Base-by-base conservation (phyloP, 192 early-diverging fungal species). In the Phlyctochytrium bullatum region DNA sequence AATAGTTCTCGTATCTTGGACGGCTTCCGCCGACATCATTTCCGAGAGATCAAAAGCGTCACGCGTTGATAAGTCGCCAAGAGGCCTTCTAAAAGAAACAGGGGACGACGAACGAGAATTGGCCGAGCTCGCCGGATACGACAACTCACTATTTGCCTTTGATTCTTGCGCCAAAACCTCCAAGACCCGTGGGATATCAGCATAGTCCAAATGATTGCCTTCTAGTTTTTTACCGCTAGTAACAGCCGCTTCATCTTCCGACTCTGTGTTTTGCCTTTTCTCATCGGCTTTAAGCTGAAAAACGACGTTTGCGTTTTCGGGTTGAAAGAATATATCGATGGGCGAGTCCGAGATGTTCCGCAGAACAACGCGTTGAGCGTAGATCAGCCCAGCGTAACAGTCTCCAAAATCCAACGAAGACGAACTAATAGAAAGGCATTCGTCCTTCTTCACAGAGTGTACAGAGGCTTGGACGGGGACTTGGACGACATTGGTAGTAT, bases 381-480 rank as follows among this genome's bases (percentile, higher is more conserved):
- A 88, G 90, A 92, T 92, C n/a, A 80, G 67, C n/a, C 95, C 95
- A 36, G 92, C 91, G 65, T 85, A 88, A 70, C 94, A 96, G 67
- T 97, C 93, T 36, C 93, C 93, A 83, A 98, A 98, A 72, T 97
- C 93, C 28, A 98, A 64, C 36, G 78, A 76, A 71, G 76, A 91
- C 32, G 83, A 90, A 66, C 82, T 89, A 62, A 87, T 84, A 10
- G 83, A 78, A 53, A 88, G 73, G 23, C 85, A 83, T 72, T 90
- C 93, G 74, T 93, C 92, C 3, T 40, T 58, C 66, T 79, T 79
- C 35, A 79, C 89, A 30, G 89, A 86, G 20, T 88, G 79, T 0
- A 94, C 91, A n/a, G 85, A 76, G 0, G 94, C 94, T 63, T 93
- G 90, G 36, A 97, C 86, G 16, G 83, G 84, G 51, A 87, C 88